These are phyloP conservation scores for Tulasnella sp. DNA, from an alignment of 768 basidiomycete genomes.

Conservation along the genomic window DNA sequence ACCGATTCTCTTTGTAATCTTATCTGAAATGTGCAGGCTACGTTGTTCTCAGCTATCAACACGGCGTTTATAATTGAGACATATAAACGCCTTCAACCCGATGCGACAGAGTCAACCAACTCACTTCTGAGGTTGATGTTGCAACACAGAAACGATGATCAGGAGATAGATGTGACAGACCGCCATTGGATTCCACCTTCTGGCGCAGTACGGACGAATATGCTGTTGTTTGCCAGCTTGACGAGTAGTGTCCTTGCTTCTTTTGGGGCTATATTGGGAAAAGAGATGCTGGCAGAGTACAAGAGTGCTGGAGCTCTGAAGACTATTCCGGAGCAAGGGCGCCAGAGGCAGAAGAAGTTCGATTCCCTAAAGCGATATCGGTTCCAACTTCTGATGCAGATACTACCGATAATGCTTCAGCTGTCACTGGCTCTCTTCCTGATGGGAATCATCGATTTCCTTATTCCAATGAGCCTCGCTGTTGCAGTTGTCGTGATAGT, in stretches of 20 bases:
- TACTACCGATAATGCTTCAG: background rate
- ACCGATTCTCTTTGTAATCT: too few species aligned
- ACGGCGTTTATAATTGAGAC: too few species aligned
- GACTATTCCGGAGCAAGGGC: background rate
- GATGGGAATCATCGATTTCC: background rate
- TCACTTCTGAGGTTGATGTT: too few species aligned
- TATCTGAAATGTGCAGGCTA: too few species aligned
- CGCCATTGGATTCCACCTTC: too few species aligned
- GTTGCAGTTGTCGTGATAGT: background rate
- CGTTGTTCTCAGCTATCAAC: too few species aligned
- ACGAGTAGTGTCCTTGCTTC: slow-evolving; percentile 1
- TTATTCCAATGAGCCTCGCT: background rate
- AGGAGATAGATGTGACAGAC: too few species aligned
- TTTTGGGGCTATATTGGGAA: slow-evolving; percentile 3
- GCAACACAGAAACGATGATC: too few species aligned
- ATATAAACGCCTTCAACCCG: too few species aligned
- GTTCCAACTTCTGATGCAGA: background rate
- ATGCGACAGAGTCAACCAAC: too few species aligned
- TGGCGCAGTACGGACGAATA: background rate
- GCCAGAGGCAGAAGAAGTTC: background rate
- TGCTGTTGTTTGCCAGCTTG: background rate
- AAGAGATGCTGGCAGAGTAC: background rate
- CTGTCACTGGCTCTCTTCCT: slow-evolving; percentile 1
- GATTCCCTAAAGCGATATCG: background rate
- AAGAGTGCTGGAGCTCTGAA: background rate